Percentiles rank a stretch among this genome's conserved stretches.
These are phyloP conservation scores for Colletotrichum tanaceti DNA, from an alignment of 2,329 filamentous ascomycete species.

Conservation along the genomic window DNA sequence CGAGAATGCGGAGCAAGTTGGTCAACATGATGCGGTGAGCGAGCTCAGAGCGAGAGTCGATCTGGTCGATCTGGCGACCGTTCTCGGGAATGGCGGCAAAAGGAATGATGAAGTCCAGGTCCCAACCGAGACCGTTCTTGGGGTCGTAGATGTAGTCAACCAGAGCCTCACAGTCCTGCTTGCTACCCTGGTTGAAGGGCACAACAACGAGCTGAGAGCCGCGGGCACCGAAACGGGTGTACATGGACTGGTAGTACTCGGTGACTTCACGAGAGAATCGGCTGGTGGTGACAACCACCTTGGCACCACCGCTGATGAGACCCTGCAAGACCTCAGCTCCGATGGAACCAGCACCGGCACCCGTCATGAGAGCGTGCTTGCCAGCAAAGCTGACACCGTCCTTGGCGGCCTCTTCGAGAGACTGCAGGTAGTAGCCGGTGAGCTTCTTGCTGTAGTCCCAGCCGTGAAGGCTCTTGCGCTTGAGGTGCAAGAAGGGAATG, in stretches of 20 bases:
- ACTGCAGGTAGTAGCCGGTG: conserved; percentile 91
- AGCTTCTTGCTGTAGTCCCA: conserved; percentile 99
- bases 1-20: conserved; percentile 91
- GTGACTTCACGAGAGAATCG: conserved; percentile 97
- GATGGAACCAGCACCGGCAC: conserved; percentile 96
- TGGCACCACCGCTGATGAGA: conserved; percentile 94
- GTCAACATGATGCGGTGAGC: conserved; percentile 99
- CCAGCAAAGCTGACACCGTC: conserved; percentile 90
- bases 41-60: conserved; percentile 97
- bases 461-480: conserved; percentile 91
- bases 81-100: conserved; percentile 99
- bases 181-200: conserved; percentile 98
- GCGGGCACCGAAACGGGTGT: conserved; percentile 90
- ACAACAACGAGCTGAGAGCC: conserved; percentile 98
- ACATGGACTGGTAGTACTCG: conserved; percentile 99
- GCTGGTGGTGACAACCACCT: conserved; percentile 96
- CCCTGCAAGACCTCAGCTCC: conserved; percentile 97
- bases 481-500: conserved; percentile 96
- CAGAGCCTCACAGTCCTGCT: conserved; percentile 95
- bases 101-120: conserved; percentile 94
- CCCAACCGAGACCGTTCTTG: conserved; percentile 98
- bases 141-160: conserved; percentile 96
- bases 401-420: conserved; percentile 87
- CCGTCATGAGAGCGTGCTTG: conserved; percentile 98
- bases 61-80: conserved; percentile 91